Evolutionary conservation across 2,329 filamentous ascomycete species (phyloP), one percentile per base, ranked within the genome.

Genomic region (Diaporthe australafricana): DNA sequence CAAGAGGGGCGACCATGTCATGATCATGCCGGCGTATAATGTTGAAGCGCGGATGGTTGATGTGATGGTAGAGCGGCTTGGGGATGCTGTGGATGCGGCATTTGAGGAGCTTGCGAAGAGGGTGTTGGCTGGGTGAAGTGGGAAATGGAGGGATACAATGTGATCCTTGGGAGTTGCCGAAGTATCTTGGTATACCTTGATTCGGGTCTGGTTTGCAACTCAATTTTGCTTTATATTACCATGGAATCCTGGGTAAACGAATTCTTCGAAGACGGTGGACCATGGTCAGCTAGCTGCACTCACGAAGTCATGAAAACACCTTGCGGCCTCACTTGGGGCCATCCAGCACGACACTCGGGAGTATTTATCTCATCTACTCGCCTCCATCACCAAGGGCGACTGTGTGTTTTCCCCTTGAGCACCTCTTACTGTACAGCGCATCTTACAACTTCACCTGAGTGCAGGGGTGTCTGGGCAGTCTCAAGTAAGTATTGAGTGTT

Each of bases 11-110:
- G 91, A 93, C 76, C 89, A 92, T 79, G 81, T 92, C 55, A 83
- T 92, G 45, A 76, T 93, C 25, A 86, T 89, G 11, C 91, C 91
- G 22, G 84, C 90, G 5, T 92, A 89, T 79, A 89, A 86, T 74
- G 82, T 90, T 50, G 87, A 84, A 0, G 81, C 83, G 65, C 83
- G 83, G 16, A 86, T 91, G 55, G 82, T 92, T 50, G 84, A 87
- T 17, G 77, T 82, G 30, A 88, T 92, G 68, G 89, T 89, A 7
- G 81, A 86, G 40, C 82, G 80, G 1, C 82, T 87, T 2, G 80
- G 75, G 4, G 78, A 75, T 14, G 84, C 89, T 17, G 79, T 91
- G 45, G 78, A 83, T 12, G 82, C 83, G 22, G 80, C 82, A 5
- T 81, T 84, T 38, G 66, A 60, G 42, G 52, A 67, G 20, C 16